phyloP scores from a whole-genome alignment of 2,329 filamentous ascomycete species.

The Cytospora schulzeri region DNA sequence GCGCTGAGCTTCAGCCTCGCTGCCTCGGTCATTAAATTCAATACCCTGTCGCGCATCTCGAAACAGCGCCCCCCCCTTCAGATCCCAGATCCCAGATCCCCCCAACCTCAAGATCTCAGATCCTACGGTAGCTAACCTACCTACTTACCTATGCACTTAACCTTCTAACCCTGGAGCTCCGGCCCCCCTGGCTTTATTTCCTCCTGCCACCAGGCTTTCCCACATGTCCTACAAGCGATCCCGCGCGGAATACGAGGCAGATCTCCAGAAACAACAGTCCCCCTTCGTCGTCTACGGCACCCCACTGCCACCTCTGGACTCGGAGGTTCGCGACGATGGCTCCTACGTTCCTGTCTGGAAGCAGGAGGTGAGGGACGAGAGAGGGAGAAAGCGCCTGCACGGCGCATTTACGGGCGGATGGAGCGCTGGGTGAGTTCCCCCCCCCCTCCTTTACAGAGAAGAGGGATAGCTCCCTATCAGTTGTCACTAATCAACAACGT shows the following conservation, averaged over 20 bases:
- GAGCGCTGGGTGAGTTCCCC: constrained; percentile 78
- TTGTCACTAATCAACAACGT: background rate
- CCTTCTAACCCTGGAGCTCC: background rate
- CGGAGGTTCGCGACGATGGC: constrained; percentile 81
- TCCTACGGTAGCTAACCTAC: background rate
- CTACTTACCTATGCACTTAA: background rate
- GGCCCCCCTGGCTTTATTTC: constrained; percentile 1
- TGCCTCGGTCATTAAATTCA: no score
- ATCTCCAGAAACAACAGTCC: constrained; percentile 66
- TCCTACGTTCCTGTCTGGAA: constrained; percentile 97
- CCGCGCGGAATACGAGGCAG: constrained; percentile 75
- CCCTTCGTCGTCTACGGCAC: constrained; percentile 83
- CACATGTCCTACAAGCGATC: constrained; percentile 80
- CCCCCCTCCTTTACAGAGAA: background rate
- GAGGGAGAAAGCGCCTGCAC: constrained; percentile 85
- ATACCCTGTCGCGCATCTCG: background rate
- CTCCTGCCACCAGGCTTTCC: constrained; percentile 13
- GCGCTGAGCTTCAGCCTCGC: background rate
- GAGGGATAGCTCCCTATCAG: no score
- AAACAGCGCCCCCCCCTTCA: background rate
- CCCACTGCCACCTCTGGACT: constrained; percentile 76
- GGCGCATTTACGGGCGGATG: constrained; percentile 96
- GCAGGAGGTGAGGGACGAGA: constrained; percentile 93
- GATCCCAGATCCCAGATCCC: background rate
- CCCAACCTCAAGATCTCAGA: no score